These are phyloP conservation scores for Rubia yunnanensis DNA, from an alignment of 257 asterid genomes.

Conservation along the genomic window DNA sequence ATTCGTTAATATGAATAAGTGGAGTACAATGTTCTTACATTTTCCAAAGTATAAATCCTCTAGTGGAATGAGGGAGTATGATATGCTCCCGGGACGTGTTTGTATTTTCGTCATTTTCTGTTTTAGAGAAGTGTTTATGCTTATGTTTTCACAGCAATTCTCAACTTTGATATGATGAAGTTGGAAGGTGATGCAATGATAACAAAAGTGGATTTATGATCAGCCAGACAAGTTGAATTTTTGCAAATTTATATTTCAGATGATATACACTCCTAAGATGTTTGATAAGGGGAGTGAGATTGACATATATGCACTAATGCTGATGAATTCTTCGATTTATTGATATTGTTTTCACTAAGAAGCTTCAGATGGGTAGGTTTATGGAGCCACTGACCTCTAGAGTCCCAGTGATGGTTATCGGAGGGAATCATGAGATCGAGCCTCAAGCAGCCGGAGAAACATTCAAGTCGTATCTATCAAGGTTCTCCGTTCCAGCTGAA, in stretches of 20 bases:
- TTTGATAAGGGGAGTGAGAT: not conserved
- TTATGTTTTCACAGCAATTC: not conserved
- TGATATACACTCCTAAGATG: not conserved
- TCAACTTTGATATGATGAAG: not conserved
- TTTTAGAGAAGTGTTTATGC: not conserved
- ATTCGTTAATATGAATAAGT: too few species aligned
- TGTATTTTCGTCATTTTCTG: not conserved
- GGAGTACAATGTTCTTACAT: too few species aligned
- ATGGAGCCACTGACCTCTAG: constrained; percentile 74
- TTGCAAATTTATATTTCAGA: not conserved
- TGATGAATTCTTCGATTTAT: not conserved
- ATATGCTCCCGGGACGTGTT: too few species aligned
- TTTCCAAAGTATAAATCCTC: too few species aligned
- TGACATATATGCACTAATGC: not conserved
- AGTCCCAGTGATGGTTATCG: constrained; percentile 81
- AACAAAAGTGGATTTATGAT: not conserved
- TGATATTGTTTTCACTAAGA: not conserved
- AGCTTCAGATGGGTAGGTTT: constrained; percentile 38
- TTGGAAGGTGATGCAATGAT: not conserved
- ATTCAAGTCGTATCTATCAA: constrained; percentile 47
- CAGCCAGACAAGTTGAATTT: not conserved
- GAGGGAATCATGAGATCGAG: constrained; percentile 94
- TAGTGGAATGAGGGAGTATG: too few species aligned
- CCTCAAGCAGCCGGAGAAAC: constrained; percentile 48
- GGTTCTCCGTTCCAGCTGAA: constrained; percentile 71